phyloP scores from a whole-genome alignment of 768 basidiomycete species.

The Boletus eberwhitei region DNA sequence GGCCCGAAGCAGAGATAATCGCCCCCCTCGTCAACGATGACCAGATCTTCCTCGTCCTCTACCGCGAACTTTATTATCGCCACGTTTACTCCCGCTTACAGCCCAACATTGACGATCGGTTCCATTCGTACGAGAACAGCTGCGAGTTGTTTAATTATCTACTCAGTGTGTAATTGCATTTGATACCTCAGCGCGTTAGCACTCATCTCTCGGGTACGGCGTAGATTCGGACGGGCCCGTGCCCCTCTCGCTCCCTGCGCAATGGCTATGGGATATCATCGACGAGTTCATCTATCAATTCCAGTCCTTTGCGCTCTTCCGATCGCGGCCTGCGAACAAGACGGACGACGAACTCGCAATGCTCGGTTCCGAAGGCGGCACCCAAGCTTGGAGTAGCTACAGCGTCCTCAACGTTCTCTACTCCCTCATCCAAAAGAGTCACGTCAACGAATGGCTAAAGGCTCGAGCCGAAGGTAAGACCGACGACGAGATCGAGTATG shows the following conservation, averaged over 20 bases:
- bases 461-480: constrained; percentile 80
- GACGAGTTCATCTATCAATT: constrained; percentile 99
- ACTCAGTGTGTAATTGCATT: constrained; percentile 54
- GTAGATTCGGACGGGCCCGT: constrained; percentile 91
- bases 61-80: constrained; percentile 92
- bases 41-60: constrained; percentile 93
- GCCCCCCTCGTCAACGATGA: constrained; percentile 94
- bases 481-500: constrained; percentile 80
- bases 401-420: constrained; percentile 97
- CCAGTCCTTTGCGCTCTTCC: constrained; percentile 92
- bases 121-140: constrained; percentile 97
- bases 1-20: constrained; percentile 97
- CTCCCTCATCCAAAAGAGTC: constrained; percentile 96
- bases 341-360: constrained; percentile 84
- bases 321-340: constrained; percentile 80
- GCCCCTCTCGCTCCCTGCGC: constrained; percentile 88
- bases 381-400: constrained; percentile 95
- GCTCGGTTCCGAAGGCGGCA: constrained; percentile 73
- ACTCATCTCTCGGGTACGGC: not conserved
- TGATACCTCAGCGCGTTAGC: not conserved
- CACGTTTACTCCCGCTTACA: constrained; percentile 95
- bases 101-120: constrained; percentile 95
- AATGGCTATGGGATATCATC: constrained; percentile 98
- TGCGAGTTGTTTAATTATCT: constrained; percentile 98
- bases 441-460: constrained; percentile 87